phyloP scores from a whole-genome alignment of 306 rosid species.

The Cyclanthera cordifolia region DNA sequence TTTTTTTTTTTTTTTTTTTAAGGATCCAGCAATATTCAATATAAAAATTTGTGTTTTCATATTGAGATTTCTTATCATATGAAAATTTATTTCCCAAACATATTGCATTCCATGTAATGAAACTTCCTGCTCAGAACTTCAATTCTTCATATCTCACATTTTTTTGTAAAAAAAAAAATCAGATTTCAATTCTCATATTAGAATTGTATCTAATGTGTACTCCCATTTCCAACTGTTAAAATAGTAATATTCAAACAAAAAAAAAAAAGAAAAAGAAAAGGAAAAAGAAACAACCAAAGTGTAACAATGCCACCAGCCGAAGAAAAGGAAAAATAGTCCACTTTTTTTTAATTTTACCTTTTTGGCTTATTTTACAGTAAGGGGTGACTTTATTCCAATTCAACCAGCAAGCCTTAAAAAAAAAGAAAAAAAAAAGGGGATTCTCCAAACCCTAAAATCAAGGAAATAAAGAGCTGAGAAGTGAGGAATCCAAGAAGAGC shows the following conservation, averaged over 20 bases:
- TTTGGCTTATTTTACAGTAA: conserved; percentile 4
- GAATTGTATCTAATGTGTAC: not conserved
- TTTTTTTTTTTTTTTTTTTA: too few species aligned
- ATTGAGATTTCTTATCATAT: too few species aligned
- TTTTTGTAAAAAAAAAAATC: too few species aligned
- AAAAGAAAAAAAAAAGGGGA: not conserved
- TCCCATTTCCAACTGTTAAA: not conserved
- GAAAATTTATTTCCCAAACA: too few species aligned
- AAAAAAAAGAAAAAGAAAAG: not conserved
- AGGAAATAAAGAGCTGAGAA: not conserved
- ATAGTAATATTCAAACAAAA: not conserved
- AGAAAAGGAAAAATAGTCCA: not conserved
- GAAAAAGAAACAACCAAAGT: too few species aligned
- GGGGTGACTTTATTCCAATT: conserved; percentile 6
- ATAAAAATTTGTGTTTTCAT: too few species aligned
- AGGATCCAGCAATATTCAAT: too few species aligned
- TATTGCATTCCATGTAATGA: too few species aligned
- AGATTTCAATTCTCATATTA: too few species aligned
- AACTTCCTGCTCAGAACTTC: too few species aligned
- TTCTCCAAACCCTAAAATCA: conserved; percentile 12
- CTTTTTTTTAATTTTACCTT: not conserved
- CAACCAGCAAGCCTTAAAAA: not conserved
- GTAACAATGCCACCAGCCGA: not conserved
- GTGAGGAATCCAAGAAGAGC: conserved; percentile 7
- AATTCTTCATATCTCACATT: too few species aligned